Base-by-base conservation (phyloP, 139 green algal species). In the Desmodesmus armatus region DNA sequence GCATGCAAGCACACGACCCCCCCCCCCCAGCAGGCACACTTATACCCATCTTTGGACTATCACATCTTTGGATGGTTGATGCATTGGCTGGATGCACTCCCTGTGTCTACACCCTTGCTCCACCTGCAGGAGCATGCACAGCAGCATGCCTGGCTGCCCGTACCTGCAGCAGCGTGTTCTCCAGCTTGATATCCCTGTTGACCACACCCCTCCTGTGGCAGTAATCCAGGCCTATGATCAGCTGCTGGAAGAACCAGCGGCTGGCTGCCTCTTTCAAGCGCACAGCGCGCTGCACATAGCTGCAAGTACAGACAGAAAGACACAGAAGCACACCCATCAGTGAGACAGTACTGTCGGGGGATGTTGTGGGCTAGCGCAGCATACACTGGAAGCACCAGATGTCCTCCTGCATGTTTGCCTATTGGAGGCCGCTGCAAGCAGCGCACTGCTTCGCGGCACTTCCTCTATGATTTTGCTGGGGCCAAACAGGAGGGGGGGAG, bases 161-260 rank as follows among this genome's bases (percentile, higher is more conserved):
- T 53, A 93, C 91, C 71, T 98, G 95, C 78, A 99, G 91, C 74
- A 99, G 91, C 35, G 97, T 98, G 90, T 99, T 99, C 87, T 99
- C 97, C 25, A 99, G 93, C 91, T 99, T 98, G 89, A 98, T 98
- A 80, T 98, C 95, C 29, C 95, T 84, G 75, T 96, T 98, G 41
- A 96, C 94, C 53, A 98, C 95, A 7, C 95, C 95, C 80, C 93
- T 96, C 2, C 89, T 78, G 90, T 99, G 97, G 83, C 98, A 96
- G 90, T 98, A 99, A 84, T 98, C 95, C 25, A 99, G 93, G 7
- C 93, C 96, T 3, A 95, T 91, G 29, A 99, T 95, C 5, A 99
- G 90, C 92, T 99, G 97, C 89, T 99, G 97, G 90, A 99, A 99
- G 88, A 99, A 99, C 95, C 96, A 99, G 13, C 97, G 92, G 27